Evolutionary conservation across 2,329 filamentous ascomycete species (phyloP), one percentile per base, ranked within the genome.

Genomic region (Aspergillus proliferans): DNA sequence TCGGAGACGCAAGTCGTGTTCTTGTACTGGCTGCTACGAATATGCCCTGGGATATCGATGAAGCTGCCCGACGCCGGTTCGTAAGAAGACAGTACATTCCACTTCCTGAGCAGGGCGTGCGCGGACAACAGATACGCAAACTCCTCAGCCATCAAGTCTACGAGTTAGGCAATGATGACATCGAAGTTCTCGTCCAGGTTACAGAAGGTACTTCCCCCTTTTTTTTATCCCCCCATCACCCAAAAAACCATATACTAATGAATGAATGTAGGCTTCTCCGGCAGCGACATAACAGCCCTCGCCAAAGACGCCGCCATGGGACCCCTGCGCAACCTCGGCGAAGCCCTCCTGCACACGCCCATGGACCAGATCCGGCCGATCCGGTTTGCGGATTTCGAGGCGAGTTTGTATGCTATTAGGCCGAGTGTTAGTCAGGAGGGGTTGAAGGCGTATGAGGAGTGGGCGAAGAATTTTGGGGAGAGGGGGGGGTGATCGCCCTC

Each of bases 231-330:
- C 42, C 6, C n/a, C 9, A 19, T 26, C 1, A 47, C n/a, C 22
- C 19, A 19, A n/a, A n/a, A 34, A 46, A 26, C 34, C n/a, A 14
- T 42, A 12, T 42, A 50, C 24, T 56, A 46, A 46, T 43, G 52
- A 21, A 45, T 48, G 14, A 8, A n/a, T 6, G 18, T 57, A 96
- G 91, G 90, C n/a, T 98, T 95, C 71, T 96, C 90, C 7, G 93
- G 93, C 41, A 95, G 90, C 2, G 93, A 98, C 63, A 95, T 98
- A 56, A 97, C 93, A 19, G 91, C 93, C 1, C 76, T 98, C 7
- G 93, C 93, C 6, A 98, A 98, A 71, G 93, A 98, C 65, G 93
- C 93, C 7, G 93, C 93, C 2, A 98, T 98, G 93, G 92, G 93
- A 0, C 93, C 93, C 0, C 75, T 98, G 10, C 82, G 93, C 28